Evolutionary conservation across 1,139 yeast genomes (phyloP).

Genomic region (Candida sanyaensis): DNA sequence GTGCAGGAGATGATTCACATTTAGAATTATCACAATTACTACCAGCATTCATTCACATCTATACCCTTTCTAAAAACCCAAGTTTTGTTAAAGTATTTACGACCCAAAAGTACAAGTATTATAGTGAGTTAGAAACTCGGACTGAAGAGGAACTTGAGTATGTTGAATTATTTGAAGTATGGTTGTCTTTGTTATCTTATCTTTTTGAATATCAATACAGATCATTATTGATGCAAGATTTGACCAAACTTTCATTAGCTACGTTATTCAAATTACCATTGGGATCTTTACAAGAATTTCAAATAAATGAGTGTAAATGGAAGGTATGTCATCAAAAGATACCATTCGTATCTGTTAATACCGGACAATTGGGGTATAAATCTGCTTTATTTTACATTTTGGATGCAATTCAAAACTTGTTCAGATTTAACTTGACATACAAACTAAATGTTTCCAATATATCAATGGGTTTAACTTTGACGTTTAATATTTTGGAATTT

Average conservation of each 20-base stretch:
- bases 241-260: conserved; percentile 26
- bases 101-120: conserved; percentile 16
- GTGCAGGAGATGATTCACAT: conserved; percentile 11
- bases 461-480: conserved; percentile 25
- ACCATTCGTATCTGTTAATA: conserved; percentile 35
- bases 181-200: conserved; percentile 41
- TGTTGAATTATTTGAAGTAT: conserved; percentile 30
- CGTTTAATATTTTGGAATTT: conserved; percentile 22
- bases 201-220: conserved; percentile 38
- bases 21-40: conserved; percentile 25
- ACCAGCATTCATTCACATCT: conserved; percentile 15
- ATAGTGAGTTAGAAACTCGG: conserved; percentile 19
- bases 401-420: conserved; percentile 37
- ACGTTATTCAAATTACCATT: conserved; percentile 26
- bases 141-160: conserved; percentile 16
- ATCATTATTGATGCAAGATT: conserved; percentile 22
- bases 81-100: conserved; percentile 23
- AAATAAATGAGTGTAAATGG: conserved; percentile 43
- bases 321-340: conserved; percentile 42
- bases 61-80: conserved; percentile 18
- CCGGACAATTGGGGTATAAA: conserved; percentile 26
- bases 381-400: conserved; percentile 37
- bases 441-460: conserved; percentile 32
- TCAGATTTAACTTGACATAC: conserved; percentile 42
- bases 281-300: conserved; percentile 17